These are phyloP conservation scores for Hirschioporus abietinus DNA, from an alignment of 768 basidiomycete species.

Conservation along the genomic window DNA sequence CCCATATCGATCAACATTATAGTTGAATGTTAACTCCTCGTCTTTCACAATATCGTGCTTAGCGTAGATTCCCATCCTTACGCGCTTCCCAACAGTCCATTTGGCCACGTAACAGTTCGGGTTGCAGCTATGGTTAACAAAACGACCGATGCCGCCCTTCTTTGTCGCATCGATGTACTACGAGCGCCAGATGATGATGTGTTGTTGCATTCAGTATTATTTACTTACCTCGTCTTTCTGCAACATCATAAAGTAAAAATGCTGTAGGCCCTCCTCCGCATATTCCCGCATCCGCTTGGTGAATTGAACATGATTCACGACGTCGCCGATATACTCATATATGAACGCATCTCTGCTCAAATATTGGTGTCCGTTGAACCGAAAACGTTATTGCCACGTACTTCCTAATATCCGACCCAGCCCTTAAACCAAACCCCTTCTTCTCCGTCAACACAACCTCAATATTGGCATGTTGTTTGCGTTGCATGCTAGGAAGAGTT, in stretches of 20 bases:
- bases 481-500: conserved; percentile 64
- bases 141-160: conserved; percentile 92
- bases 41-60: conserved; percentile 67
- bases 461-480: conserved; percentile 76
- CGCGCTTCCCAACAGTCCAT: conserved; percentile 86
- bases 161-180: conserved; percentile 99
- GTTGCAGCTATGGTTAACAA: conserved; percentile 96
- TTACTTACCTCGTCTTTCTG: conserved; percentile 88
- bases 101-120: conserved; percentile 98
- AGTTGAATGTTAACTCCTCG: conserved; percentile 97
- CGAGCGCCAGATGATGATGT: conserved; percentile 5
- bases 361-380: conserved; percentile 5
- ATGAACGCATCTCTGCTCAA: conserved; percentile 79
- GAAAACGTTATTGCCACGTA: conserved; percentile 31
- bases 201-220: not conserved
- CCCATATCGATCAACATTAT: conserved; percentile 99
- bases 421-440: conserved; percentile 93
- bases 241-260: conserved; percentile 99
- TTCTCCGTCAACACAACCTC: conserved; percentile 90
- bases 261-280: conserved; percentile 85
- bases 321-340: conserved; percentile 97
- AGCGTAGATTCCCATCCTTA: conserved; percentile 99
- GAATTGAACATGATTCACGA: conserved; percentile 82
- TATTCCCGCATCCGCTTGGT: conserved; percentile 93
- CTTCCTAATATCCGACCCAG: conserved; percentile 61